Conservation (phyloP, 2,329 filamentous ascomycete genomes). For the Sporothrix dimorphospora region DNA sequence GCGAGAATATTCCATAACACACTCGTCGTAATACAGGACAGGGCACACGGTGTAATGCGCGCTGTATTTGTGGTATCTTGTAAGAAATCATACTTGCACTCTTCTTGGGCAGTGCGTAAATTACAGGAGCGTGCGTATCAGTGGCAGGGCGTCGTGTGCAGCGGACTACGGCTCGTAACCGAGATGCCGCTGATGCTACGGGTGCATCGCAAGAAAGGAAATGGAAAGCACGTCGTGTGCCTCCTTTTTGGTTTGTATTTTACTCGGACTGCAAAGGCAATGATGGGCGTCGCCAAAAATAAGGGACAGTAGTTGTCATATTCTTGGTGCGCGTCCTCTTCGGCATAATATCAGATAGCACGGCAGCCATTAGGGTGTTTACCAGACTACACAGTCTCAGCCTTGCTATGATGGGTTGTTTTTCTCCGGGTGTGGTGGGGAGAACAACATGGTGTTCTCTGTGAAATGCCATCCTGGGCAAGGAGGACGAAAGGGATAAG, state of each 20-base stretch:
- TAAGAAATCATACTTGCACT: background rate
- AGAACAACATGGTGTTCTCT: background rate
- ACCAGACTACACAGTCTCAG: conserved; percentile 1
- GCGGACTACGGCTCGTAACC: background rate
- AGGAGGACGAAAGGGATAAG: background rate
- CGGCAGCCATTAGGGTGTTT: conserved; percentile 8
- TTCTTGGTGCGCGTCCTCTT: background rate
- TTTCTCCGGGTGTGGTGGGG: background rate
- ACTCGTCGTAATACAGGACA: background rate
- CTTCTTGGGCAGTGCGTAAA: background rate
- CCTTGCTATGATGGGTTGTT: background rate
- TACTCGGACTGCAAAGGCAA: background rate
- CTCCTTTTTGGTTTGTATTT: background rate
- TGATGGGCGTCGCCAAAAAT: background rate
- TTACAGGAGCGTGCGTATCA: conserved; percentile 12
- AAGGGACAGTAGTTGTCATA: background rate
- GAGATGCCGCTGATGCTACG: background rate
- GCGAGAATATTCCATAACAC: conserved; percentile 1
- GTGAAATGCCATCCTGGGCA: background rate
- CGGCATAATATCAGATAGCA: conserved; percentile 11
- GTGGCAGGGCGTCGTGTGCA: background rate
- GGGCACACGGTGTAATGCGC: background rate
- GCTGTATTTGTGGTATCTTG: conserved; percentile 6
- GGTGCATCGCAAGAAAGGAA: background rate
- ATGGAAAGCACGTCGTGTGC: background rate